Evolutionary conservation across 2,329 filamentous ascomycete genomes (phyloP).

Genomic region (Trichoderma oligosporum): DNA sequence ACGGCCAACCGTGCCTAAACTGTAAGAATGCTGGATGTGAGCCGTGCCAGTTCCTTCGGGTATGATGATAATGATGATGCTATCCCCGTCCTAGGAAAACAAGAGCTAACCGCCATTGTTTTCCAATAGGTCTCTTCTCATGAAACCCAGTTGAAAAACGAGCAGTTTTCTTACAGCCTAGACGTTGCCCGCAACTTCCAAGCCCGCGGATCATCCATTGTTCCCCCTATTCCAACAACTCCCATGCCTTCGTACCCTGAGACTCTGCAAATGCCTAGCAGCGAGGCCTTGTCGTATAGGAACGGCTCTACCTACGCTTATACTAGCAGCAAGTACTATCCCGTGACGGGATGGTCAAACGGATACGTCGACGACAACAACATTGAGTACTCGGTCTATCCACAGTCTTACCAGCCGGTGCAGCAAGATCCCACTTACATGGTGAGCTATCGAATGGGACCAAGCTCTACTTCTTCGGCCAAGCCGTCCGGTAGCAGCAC

Average conservation of each 20-base stretch:
- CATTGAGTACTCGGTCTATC: constrained; percentile 29
- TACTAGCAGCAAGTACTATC: constrained; percentile 27
- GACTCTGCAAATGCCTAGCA: constrained; percentile 20
- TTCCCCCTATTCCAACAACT: constrained; percentile 14
- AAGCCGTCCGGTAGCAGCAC: constrained; percentile 21
- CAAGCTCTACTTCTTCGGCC: constrained; percentile 9
- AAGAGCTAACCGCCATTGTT: constrained; percentile 9
- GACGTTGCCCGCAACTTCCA: constrained; percentile 33
- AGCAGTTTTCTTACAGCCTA: constrained; percentile 30
- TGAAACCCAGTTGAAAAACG: constrained; percentile 30
- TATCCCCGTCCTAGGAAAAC: not conserved
- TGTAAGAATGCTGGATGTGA: constrained; percentile 71
- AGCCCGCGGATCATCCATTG: constrained; percentile 24
- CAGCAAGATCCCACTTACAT: constrained; percentile 27
- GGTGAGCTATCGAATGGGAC: constrained; percentile 27
- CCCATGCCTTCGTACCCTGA: constrained; percentile 23
- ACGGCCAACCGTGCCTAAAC: constrained; percentile 74
- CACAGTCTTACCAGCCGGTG: constrained; percentile 20
- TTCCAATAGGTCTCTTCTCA: constrained; percentile 32
- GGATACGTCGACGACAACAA: constrained; percentile 28
- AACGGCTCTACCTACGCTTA: constrained; percentile 26
- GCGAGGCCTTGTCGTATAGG: constrained; percentile 25
- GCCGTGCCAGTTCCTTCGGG: constrained; percentile 76
- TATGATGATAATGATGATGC: constrained; percentile 38
- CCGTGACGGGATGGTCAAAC: constrained; percentile 26